phyloP scores from a whole-genome alignment of 352 stramenopile genomes.

The Pythium oligandrum region DNA sequence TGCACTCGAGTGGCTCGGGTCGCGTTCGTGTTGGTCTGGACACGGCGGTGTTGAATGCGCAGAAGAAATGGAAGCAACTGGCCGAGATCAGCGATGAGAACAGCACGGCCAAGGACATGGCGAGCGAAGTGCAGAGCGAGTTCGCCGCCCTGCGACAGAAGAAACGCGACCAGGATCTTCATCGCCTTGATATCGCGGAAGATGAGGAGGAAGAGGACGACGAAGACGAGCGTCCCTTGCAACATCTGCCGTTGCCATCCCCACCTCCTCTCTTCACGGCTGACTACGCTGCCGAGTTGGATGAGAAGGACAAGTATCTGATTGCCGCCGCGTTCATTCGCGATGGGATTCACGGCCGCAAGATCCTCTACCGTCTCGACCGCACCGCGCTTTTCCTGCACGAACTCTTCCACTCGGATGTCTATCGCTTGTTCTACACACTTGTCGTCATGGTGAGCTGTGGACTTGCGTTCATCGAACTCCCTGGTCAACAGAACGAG shows the following conservation, averaged over 20 bases:
- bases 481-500: conserved; percentile 44
- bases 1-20: conserved; percentile 3
- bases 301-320: conserved; percentile 44
- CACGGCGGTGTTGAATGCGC: conserved; percentile 62
- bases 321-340: conserved; percentile 78
- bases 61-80: conserved; percentile 81
- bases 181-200: conserved; percentile 30
- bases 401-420: conserved; percentile 67
- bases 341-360: conserved; percentile 78
- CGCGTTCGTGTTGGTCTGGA: conserved; percentile 59
- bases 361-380: conserved; percentile 78
- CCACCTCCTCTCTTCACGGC: not conserved
- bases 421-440: conserved; percentile 69
- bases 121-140: conserved; percentile 66
- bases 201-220: conserved; percentile 9
- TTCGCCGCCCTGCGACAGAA: conserved; percentile 60
- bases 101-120: conserved; percentile 81
- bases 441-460: conserved; percentile 62
- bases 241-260: conserved; percentile 1
- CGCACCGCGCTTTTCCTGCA: conserved; percentile 60
- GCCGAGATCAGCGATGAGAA: conserved; percentile 75
- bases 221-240: conserved; percentile 1
- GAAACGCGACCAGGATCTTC: conserved; percentile 16
- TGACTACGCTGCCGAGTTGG: not conserved
- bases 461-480: conserved; percentile 60